Base-by-base conservation (phyloP, 306 rosid species). In the Dryas alaskensis region DNA sequence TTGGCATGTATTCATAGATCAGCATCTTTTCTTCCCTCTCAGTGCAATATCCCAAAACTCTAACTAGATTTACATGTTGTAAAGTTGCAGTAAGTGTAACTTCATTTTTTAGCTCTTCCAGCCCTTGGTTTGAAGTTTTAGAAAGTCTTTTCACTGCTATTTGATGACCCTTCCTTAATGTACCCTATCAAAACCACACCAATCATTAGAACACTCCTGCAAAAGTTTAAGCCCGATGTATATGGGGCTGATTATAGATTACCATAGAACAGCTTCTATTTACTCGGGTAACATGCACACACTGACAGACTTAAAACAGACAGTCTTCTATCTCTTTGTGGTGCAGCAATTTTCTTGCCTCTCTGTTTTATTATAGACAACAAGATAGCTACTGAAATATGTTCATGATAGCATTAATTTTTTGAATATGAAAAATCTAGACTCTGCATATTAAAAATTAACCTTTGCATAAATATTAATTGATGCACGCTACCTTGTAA, bases 61-160 rank as follows among this genome's bases (percentile, higher is more conserved):
- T 78, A 59, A 83, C 87, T 53, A 87, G 83, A 81, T 87, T 87
- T 47, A 85, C 82, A 70, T 87, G 92, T 17, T 85, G 92, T 25
- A 85, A 72, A 13, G 60, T 81, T 78, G 89, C 87, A 3, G 85
- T 82, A 58, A 87, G 84, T 0, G 75, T 58, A 44, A 86, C 76
- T 68, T 86, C 87, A 62, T 86, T 86, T 52, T 52, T 39, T 45
- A 79, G 74, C 76, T 79, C 83, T 74, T 74, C 87, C 42, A 76
- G 76, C 52, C 86, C 87, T 87, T 85, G 91, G 46, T 46, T 73
- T 47, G 89, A 85, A 70, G 73, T 78, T 67, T 76, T 62, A n/a
- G 91, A 84, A 27, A 84, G 87, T 58, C 86, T 69, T 65, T 87
- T 87, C 12, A 82, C 88, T 5, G 84, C 91, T 45, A 84, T 82